Base-by-base conservation (phyloP, 2,329 filamentous ascomycete species). In the Lasiodiplodia hormozganensis region DNA sequence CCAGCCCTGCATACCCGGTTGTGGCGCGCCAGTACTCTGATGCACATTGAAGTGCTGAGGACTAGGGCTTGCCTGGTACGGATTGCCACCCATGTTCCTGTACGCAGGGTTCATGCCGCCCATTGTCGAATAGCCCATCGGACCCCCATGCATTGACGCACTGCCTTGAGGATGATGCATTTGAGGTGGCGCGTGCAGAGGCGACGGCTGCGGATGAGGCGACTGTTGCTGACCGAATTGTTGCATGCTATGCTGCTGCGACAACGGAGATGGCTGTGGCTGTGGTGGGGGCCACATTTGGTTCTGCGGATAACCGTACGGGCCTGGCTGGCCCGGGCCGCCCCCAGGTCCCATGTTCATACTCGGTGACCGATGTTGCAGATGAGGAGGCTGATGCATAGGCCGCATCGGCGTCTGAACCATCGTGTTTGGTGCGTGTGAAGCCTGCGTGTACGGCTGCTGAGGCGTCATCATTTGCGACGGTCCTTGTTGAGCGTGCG, bases 381-480 rank as follows among this genome's bases (percentile, higher is more conserved):
- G 87, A 76, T 91, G 87, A 69, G 88, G 85, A 60, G 86, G 82
- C 47, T 89, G 88, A 71, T 88, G 87, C 82, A 91, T 89, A 76
- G 87, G 86, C 80, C 92, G 88, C 78, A 93, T 89, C 28, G 89
- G 89, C 28, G 92, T 90, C 76, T 93, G 91, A 36, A 87, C 87
- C 76, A 94, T 88, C 49, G 90, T 85, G 75, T 88, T 90, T 75
- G 92, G 92, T 31, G 67, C 67, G 53, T 60, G 60, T 11, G 68
- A 69, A n/a, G 62, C 43, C 25, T 69, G 68, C 43, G 90, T 86
- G 75, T 92, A 89, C 62, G 90, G 84, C 66, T 92, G 87, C 67
- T 92, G 87, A 82, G 87, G 73, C 79, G 87, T 72, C 86, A 91
- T 88, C 82, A 89, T 84, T 76, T 90, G 89, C 16, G 78, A 73